Evolutionary conservation across 495 filamentous ascomycete species (phyloP).

Genomic region (Choiromyces venosus): DNA sequence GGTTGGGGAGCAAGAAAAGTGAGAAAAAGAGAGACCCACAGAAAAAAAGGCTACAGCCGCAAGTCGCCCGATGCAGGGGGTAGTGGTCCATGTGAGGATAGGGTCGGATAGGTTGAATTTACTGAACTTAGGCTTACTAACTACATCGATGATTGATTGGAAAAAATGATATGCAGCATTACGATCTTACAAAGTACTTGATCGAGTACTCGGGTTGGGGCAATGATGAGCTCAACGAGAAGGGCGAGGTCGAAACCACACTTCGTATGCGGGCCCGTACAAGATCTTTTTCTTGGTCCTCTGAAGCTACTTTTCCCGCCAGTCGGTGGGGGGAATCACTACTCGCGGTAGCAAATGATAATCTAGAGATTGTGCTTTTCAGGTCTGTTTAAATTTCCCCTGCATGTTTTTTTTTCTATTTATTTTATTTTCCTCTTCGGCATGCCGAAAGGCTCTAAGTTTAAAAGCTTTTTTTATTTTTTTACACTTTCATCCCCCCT

Average conservation of each 20-base stretch:
- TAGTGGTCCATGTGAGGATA: not conserved
- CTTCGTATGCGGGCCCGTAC: constrained; percentile 38
- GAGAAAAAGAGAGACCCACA: not conserved
- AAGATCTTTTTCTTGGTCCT: constrained; percentile 43
- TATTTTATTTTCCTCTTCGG: constrained; percentile 25
- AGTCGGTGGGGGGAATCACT: constrained; percentile 36
- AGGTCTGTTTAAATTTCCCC: constrained; percentile 26
- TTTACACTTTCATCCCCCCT: not conserved
- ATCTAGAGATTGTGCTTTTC: constrained; percentile 45
- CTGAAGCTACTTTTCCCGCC: constrained; percentile 28
- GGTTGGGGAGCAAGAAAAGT: not conserved
- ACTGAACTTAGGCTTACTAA: not conserved
- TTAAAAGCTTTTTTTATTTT: not conserved
- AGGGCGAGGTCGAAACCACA: constrained; percentile 35
- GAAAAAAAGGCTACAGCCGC: not conserved
- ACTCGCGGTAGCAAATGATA: constrained; percentile 48
- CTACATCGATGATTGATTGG: not conserved
- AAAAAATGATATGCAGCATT: constrained; percentile 21
- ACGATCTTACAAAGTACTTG: constrained; percentile 38
- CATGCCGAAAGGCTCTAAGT: constrained; percentile 21
- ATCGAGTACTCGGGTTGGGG: constrained; percentile 32
- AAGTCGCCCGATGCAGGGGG: constrained; percentile 1
- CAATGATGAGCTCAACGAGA: constrained; percentile 3
- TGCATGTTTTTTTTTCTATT: constrained; percentile 25
- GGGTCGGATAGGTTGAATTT: constrained; percentile 1